Conservation (phyloP, 768 basidiomycete genomes). For the Leucocoprinus sp. region DNA sequence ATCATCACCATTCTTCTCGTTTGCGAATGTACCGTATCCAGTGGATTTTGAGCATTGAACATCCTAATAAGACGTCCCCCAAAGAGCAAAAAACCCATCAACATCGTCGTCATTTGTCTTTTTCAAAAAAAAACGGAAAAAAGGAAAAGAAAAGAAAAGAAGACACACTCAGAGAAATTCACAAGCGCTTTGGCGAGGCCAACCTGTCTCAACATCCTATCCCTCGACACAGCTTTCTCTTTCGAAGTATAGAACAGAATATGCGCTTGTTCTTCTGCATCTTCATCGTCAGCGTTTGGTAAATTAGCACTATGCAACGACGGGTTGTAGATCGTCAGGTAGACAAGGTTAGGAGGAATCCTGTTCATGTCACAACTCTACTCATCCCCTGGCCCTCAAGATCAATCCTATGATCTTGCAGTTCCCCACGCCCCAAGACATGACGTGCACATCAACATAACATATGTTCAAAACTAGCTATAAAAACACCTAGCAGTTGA, state of each 20-base stretch:
- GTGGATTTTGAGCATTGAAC: constrained; percentile 53
- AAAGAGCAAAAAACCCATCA: neutral
- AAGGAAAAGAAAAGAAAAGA: too few relatives aligned
- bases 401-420: neutral
- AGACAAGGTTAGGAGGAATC: constrained; percentile 55
- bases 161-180: constrained; percentile 78
- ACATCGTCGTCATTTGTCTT: neutral
- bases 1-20: constrained; percentile 72
- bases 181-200: constrained; percentile 91
- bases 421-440: constrained; percentile 6
- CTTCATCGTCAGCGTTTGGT: constrained; percentile 58
- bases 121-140: constrained; percentile 2
- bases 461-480: too few relatives aligned
- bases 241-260: constrained; percentile 86
- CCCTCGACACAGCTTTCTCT: constrained; percentile 77
- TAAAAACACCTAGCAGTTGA: too few relatives aligned
- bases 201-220: constrained; percentile 83
- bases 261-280: constrained; percentile 86
- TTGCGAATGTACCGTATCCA: constrained; percentile 77
- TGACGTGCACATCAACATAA: too few relatives aligned
- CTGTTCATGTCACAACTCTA: constrained; percentile 36
- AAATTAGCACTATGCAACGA: constrained; percentile 47
- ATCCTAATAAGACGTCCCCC: constrained; percentile 42
- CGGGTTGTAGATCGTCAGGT: constrained; percentile 85
- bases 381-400: constrained; percentile 20